Base-by-base conservation (phyloP, 257 asterid species). In the Scutellaria barbata region DNA sequence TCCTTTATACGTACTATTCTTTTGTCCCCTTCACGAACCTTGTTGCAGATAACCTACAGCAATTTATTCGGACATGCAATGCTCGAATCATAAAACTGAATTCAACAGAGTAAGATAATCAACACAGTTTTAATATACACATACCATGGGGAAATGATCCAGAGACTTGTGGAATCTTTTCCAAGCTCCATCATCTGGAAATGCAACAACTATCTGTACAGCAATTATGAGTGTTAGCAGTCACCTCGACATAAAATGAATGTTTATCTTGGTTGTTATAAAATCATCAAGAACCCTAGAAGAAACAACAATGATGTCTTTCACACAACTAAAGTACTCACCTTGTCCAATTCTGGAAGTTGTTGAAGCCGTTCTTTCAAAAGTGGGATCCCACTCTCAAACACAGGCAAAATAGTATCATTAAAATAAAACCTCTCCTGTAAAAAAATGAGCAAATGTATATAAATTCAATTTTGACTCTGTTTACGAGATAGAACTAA, bases 151-250 rank as follows among this genome's bases (percentile, higher is more conserved):
- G 69, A 79, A 90, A 77, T 92, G 83, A 79, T 81, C 92, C 37
- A 92, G 74, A 74, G 74, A 79, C 87, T 92, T 92, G 89, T 92
- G 95, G 88, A 92, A 92, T 74, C 98, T 81, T 82, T 92, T 92
- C 98, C 98, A 92, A 74, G 98, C 98, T 65, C 98, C 98, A 87
- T 92, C 98, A 81, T 92, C 98, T 1, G 97, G 98, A 75, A 90
- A 92, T n/a, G 97, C 98, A 77, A 92, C 78, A 58, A 88, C 90
- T 69, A 92, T 92, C 98, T 92, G 92, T 60, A 45, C 12, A 71
- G 61, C 48, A 39, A 65, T 20, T 52, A 48, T 8, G 46, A 72
- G 45, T 43, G 45, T 43, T n/a, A 71, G 41, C 16, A 47, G 61
- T 17, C 30, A 57, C 56, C 46, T 50, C 14, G 25, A 56, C 47